Base-by-base conservation (phyloP, 2,329 filamentous ascomycete species). In the Cylindrodendrum hubeiense region DNA sequence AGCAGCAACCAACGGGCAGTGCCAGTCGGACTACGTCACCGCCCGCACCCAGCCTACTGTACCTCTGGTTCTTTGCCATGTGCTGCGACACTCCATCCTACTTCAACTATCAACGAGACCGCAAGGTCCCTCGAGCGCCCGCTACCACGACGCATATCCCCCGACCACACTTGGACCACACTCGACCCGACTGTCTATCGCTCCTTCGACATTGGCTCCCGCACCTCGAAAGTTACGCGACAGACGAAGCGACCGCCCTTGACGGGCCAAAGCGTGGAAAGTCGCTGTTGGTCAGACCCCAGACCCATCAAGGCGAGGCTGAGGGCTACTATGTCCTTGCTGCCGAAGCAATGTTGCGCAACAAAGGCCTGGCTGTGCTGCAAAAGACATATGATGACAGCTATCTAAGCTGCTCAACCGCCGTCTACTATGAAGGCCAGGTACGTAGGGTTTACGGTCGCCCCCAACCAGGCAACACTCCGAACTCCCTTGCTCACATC, bases 381-480 rank as follows among this genome's bases (percentile, higher is more conserved):
- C 95, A 98, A 83, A 98, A 97, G 87, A 97, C 94, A 60, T 98
- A 98, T 82, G 95, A 98, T 83, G 94, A 98, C 80, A 95, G 93
- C 80, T 98, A 97, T 82, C 83, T 98, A 74, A 94, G 92, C 77
- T 98, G 95, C 81, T 98, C 95, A 15, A 98, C 95, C 2, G 95
- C 95, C 41, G 93, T 97, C 57, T 98, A 97, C 82, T 98, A 97
- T 79, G 96, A 99, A 83, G 90, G 91, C 78, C 92, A 97, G 89
- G 94, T 97, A 82, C 59, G 73, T 71, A 34, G 33, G 37, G 19
- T 44, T 17, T 19, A 34, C 47, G 19, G 15, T 10, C 28, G 51
- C 12, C 26, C 24, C 61, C 26, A 30, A 43, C 21, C 24, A 2
- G 24, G 22, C 22, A 21, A 66, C 37, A 50, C 46, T 49, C 46